Conservation (phyloP, 257 asterid species). For the Petunia secreta region DNA sequence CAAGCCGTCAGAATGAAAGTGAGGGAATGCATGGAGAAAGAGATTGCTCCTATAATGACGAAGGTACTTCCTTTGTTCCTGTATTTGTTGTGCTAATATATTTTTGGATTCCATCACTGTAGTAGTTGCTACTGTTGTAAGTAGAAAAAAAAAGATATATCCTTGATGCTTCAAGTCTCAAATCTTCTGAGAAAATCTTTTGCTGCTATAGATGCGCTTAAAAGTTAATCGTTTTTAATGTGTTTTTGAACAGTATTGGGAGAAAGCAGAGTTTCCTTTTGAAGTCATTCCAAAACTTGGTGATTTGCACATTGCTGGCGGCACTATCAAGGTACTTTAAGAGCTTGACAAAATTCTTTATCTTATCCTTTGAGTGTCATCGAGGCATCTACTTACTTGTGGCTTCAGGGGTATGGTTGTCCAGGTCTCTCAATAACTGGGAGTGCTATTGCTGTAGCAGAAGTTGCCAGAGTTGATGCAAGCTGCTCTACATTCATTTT, state of each 20-base stretch:
- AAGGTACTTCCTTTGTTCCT: conserved; percentile 44
- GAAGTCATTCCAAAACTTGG: conserved; percentile 89
- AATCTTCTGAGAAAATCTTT: not conserved
- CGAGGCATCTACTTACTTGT: conserved; percentile 30
- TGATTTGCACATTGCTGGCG: conserved; percentile 76
- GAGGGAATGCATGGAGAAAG: conserved; percentile 68
- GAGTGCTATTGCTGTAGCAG: conserved; percentile 76
- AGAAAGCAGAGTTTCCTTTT: conserved; percentile 96
- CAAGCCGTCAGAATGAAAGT: conserved; percentile 60
- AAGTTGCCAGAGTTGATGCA: conserved; percentile 96
- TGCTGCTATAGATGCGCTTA: not conserved
- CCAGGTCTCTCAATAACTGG: conserved; percentile 83
- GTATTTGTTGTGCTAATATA: not conserved
- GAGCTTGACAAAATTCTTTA: conserved; percentile 16
- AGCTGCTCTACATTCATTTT: conserved; percentile 87
- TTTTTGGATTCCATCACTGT: not conserved
- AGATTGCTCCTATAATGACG: conserved; percentile 75
- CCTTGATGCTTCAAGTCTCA: not conserved
- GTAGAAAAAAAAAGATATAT: not conserved
- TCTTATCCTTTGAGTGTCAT: not conserved
- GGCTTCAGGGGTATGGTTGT: conserved; percentile 86
- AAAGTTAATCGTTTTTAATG: not conserved
- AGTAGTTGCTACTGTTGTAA: not conserved
- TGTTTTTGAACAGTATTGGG: conserved; percentile 76
- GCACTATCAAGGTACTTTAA: conserved; percentile 72